phyloP scores from a whole-genome alignment of 2,329 filamentous ascomycete species.

The Ophiostoma novo-ulmi region DNA sequence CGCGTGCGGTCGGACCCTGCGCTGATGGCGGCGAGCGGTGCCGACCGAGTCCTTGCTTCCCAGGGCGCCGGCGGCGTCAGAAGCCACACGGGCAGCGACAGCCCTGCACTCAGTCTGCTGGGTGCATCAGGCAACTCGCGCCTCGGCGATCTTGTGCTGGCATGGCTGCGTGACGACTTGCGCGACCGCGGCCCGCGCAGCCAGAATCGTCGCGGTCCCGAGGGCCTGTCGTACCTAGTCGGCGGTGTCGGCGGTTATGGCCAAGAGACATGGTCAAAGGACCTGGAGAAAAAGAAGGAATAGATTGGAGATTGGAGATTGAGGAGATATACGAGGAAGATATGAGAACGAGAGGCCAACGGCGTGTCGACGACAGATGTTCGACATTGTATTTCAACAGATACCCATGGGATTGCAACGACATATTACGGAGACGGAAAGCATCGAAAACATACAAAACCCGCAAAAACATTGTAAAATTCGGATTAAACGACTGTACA shows the following conservation, averaged over 20 bases:
- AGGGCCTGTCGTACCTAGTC: constrained; percentile 60
- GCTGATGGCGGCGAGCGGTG: neutral
- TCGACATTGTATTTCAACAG: constrained; percentile 22
- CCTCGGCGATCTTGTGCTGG: constrained; percentile 79
- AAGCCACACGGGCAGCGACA: constrained; percentile 27
- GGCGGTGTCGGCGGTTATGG: constrained; percentile 54
- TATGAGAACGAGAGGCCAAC: neutral
- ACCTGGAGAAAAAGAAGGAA: constrained; percentile 14
- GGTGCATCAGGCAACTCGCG: constrained; percentile 65
- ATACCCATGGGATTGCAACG: constrained; percentile 21
- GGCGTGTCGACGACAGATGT: neutral
- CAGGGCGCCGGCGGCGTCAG: neutral
- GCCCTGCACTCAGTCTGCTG: constrained; percentile 20
- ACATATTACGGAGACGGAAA: neutral
- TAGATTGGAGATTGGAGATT: neutral
- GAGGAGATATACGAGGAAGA: neutral
- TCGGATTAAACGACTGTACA: neutral
- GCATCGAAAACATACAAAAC: constrained; percentile 10
- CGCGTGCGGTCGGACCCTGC: constrained; percentile 17
- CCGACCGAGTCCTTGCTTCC: neutral
- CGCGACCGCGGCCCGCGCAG: constrained; percentile 71
- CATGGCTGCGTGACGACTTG: constrained; percentile 80
- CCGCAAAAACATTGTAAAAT: neutral
- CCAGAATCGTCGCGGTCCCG: constrained; percentile 48
- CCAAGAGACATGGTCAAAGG: constrained; percentile 39